Evolutionary conservation across 148 eudicot species (phyloP), one percentile per base, ranked within the genome.

Genomic region (Vaccinium vitisidaea): DNA sequence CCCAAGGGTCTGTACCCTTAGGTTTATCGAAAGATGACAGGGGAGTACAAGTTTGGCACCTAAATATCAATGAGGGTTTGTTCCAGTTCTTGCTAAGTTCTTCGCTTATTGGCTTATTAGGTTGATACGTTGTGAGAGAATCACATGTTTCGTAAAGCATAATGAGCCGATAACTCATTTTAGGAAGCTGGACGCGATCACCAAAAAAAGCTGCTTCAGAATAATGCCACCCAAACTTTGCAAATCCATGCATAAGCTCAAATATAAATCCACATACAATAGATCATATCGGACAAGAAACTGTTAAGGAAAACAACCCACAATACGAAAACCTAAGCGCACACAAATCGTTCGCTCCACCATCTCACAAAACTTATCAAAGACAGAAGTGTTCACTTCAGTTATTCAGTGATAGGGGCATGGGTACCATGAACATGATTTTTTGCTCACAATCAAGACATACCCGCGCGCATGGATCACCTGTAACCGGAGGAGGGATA

Each of bases 401-500:
- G 9, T 58, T 80, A 80, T 6, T 43, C 11, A 58, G 58, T 56
- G 36, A 36, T 43, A 8, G 14, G 30, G 5, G 13, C 1, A 13
- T 3, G 46, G 65, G 49, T 32, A 55, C 32, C 23, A 23, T 80
- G 5, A 7, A 32, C 27, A 32, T 30, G 58, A 30, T 30, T 19
- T 69, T 19, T 39, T 84, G 25, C 21, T 4, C 82, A 59, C 84
- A 12, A 69, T 30, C 39, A 69, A 30, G 74, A 30, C 74, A 13
- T 30, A 25, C 81, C 81, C 25, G 61, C 77, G 61, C 77, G 69
- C 50, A 55, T 10, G 52, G 18, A 61, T 80, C 53, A 19, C 83
- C 83, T 80, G 3, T 23, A 30, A 52, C 61, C 61, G 23, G 30
- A 65, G 71, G 69, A 63, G 69, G 80, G 80, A 77, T 77, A 50